These are phyloP conservation scores for Aspergillus sojae DNA, from an alignment of 2,329 filamentous ascomycete species.

Conservation along the genomic window DNA sequence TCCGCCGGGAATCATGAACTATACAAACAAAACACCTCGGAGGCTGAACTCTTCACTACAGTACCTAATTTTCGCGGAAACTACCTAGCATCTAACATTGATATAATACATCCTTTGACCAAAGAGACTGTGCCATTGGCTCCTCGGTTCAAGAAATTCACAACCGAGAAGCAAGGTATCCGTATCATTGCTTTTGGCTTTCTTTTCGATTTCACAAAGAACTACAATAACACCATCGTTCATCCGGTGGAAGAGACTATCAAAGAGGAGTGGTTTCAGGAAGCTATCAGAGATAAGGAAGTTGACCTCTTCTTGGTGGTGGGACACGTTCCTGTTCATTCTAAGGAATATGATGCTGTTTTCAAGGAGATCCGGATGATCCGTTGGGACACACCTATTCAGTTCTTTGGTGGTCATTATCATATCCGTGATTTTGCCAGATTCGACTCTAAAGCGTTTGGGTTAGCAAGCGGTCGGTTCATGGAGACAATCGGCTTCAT, in stretches of 20 bases:
- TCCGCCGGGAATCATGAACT: conserved; percentile 94
- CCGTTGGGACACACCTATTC: conserved; percentile 81
- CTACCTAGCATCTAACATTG: conserved; percentile 90
- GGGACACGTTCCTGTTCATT: conserved; percentile 82
- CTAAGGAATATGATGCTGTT: conserved; percentile 75
- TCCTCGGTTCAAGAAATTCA: conserved; percentile 83
- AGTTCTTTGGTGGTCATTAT: conserved; percentile 87
- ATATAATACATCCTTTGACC: conserved; percentile 75
- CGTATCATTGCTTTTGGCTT: conserved; percentile 89
- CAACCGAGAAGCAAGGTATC: conserved; percentile 84
- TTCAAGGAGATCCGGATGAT: conserved; percentile 75
- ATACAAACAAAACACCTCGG: conserved; percentile 77
- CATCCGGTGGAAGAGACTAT: conserved; percentile 78
- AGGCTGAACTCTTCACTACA: conserved; percentile 75
- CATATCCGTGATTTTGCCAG: conserved; percentile 83
- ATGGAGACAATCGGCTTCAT: conserved; percentile 95
- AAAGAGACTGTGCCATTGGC: conserved; percentile 75
- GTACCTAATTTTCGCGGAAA: conserved; percentile 79
- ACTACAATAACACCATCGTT: conserved; percentile 88
- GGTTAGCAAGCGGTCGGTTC: conserved; percentile 84
- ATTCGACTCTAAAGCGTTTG: conserved; percentile 78
- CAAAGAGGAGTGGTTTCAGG: conserved; percentile 84
- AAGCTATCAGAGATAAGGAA: conserved; percentile 75
- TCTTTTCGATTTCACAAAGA: conserved; percentile 88
- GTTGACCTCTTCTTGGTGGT: conserved; percentile 84